These are phyloP conservation scores for Orbilia brochopaga DNA, from an alignment of 2,329 filamentous ascomycete species.

Conservation along the genomic window DNA sequence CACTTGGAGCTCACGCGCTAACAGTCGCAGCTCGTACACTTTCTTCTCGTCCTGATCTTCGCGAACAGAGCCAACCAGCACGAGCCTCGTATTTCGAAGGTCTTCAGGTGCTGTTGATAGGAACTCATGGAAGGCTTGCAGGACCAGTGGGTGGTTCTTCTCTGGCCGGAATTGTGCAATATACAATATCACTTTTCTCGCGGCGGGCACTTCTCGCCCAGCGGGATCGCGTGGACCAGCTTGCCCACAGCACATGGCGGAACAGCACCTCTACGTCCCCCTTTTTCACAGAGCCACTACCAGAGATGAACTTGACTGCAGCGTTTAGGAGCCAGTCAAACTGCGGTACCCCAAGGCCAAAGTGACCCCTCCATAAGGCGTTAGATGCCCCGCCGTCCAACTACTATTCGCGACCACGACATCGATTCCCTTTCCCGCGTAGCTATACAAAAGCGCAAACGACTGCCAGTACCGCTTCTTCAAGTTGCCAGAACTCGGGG, in stretches of 20 bases:
- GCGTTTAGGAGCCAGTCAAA: constrained; percentile 10
- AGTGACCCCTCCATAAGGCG: constrained; percentile 71
- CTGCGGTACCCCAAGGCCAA: constrained; percentile 41
- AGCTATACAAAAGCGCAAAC: constrained; percentile 82
- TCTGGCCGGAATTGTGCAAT: constrained; percentile 97
- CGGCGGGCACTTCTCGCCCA: constrained; percentile 62
- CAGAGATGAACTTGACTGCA: constrained; percentile 51
- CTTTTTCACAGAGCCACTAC: constrained; percentile 52
- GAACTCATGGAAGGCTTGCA: constrained; percentile 82
- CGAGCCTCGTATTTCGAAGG: constrained; percentile 66
- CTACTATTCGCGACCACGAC: constrained; percentile 97
- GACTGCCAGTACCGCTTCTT: constrained; percentile 86
- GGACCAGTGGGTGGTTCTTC: constrained; percentile 89
- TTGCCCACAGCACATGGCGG: constrained; percentile 87
- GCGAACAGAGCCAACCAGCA: constrained; percentile 90
- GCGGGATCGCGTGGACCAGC: constrained; percentile 71
- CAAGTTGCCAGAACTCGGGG: constrained; percentile 75
- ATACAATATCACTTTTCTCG: constrained; percentile 79
- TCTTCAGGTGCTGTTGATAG: constrained; percentile 60
- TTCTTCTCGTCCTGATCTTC: constrained; percentile 79
- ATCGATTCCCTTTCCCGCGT: constrained; percentile 81
- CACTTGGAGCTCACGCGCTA: constrained; percentile 84
- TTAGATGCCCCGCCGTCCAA: constrained; percentile 90
- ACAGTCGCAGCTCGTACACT: constrained; percentile 84
- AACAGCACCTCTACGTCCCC: constrained; percentile 71